Evolutionary conservation across 1,284 basidiomycete genomes (phyloP), one percentile per base, ranked within the genome.

Genomic region (Schizophyllum commune): DNA sequence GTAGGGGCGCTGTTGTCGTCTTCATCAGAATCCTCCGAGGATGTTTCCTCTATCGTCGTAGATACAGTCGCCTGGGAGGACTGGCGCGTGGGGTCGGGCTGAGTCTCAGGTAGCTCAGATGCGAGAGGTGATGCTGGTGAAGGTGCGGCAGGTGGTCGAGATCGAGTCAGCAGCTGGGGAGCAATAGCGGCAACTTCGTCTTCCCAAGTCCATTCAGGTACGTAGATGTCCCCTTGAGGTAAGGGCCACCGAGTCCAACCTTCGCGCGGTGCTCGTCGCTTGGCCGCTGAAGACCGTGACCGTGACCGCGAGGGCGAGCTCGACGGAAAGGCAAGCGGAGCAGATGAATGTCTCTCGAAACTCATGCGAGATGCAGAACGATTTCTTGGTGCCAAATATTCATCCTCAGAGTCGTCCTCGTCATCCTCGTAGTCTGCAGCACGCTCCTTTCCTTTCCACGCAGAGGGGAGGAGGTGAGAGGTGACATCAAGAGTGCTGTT

Each of bases 221-320:
- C 71, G 51, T 77, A 74, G 1, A 86, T 76, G 62, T 88, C 84
- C n/a, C 76, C 74, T 2, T 76, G 65, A 8, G 81, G 76, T 32
- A 87, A 76, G 4, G 86, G 86, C 86, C 86, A 89, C 19, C 84
- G 79, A 0, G 84, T 86, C 85, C 85, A 87, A 5, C 72, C 74
- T 64, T 85, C 75, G 52, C 75, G 71, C 62, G 72, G 68, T 52
- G 58, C 32, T 33, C 63, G 33, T 60, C 64, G 60, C 63, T 69
- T 61, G 47, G 64, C 39, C 57, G 53, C 59, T 34, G 58, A 55
- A 13, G 60, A 34, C 22, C 51, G 33, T 59, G 33, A 15, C n/a
- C 32, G 27, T 27, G 6, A 39, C 1, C 20, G 58, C 5, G 22
- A 47, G 20, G 55, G 19, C 6, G 58, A 13, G 17, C 27, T 55